Base-by-base conservation (phyloP, 768 basidiomycete genomes). In the button mushroom (Agaricus bisporus) region DNA sequence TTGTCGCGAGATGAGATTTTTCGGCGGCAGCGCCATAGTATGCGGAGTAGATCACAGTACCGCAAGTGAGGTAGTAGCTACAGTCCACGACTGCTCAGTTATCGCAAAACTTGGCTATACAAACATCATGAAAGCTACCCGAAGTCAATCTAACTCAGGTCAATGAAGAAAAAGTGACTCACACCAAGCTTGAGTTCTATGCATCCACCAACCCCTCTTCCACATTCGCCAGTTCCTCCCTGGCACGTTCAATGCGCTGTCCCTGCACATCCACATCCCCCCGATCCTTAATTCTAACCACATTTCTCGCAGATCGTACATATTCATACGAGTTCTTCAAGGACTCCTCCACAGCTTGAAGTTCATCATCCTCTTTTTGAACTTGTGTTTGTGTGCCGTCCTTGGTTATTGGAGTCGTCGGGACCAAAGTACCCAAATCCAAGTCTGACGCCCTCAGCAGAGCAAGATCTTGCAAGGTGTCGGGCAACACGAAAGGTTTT, bases 401-500 rank as follows among this genome's bases (percentile, higher is more conserved):
- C 32, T 32, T 32, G 35, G 12, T 45, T 6, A 35, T 28, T 22
- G 51, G 22, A 22, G 22, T 38, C 5, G 36, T 18, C 17, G 56
- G 59, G 8, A 58, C 66, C 60, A 52, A 64, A 18, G 46, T 69
- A 56, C 51, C 66, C 49, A 74, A 52, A 57, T 74, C 69, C 15
- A 69, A 41, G 36, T 77, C 79, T 9, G 83, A 81, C 25, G 80
- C 80, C 26, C 85, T 79, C 17, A 91, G 69, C 29, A 88, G 66
- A 5, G 88, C 87, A 20, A 91, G 78, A 66, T 91, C 89, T 11
- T 77, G 83, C 36, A 90, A 73, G 6, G 81, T 82, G 52, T 81
- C 76, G 54, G 73, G 66, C 28, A 88, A 73, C 6, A 80, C 70
- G 39, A 90, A 72, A 11, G 81, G 77, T 56, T 81, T 76, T 18